A percentile compares a stretch with the other conserved stretches of the same genome.
Conservation (phyloP, 768 basidiomycete genomes). For the Suillus decipiens region DNA sequence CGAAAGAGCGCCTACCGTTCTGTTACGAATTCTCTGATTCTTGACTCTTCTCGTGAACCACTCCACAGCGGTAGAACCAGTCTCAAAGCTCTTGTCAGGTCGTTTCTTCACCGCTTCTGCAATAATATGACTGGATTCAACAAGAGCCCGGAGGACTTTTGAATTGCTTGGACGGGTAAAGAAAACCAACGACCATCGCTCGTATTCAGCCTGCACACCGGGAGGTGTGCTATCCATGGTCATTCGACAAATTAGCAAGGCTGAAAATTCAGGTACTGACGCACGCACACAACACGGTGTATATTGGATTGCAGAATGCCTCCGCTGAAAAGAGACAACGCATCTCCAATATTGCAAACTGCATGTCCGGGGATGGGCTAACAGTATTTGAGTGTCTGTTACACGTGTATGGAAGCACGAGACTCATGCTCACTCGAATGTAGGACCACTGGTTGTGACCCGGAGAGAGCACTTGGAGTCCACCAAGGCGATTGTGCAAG, state of each 20-base stretch:
- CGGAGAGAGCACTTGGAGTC: conserved; percentile 67
- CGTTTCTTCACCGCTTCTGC: conserved; percentile 40
- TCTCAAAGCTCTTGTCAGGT: conserved; percentile 40
- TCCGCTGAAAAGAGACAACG: conserved; percentile 60
- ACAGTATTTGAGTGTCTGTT: not conserved
- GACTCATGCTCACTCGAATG: conserved; percentile 47
- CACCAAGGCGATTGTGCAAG: conserved; percentile 70
- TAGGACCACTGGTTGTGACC: conserved; percentile 67
- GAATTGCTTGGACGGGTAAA: conserved; percentile 66
- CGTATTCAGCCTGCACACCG: conserved; percentile 49
- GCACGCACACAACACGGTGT: conserved; percentile 51
- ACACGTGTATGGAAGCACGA: not conserved
- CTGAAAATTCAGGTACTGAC: not conserved
- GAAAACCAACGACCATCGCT: conserved; percentile 69
- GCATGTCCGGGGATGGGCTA: conserved; percentile 58
- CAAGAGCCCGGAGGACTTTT: conserved; percentile 49
- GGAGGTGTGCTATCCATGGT: conserved; percentile 45
- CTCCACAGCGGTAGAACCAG: conserved; percentile 37
- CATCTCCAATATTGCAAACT: conserved; percentile 65
- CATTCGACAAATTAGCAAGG: not conserved
- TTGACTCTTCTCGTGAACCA: conserved; percentile 45
- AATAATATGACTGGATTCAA: conserved; percentile 51
- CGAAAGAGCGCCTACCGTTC: conserved; percentile 33
- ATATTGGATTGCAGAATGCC: conserved; percentile 65
- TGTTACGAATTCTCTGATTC: conserved; percentile 42